These are phyloP conservation scores for Syncephalis fuscata DNA, from an alignment of 371 early-diverging fungal species.

Conservation along the genomic window DNA sequence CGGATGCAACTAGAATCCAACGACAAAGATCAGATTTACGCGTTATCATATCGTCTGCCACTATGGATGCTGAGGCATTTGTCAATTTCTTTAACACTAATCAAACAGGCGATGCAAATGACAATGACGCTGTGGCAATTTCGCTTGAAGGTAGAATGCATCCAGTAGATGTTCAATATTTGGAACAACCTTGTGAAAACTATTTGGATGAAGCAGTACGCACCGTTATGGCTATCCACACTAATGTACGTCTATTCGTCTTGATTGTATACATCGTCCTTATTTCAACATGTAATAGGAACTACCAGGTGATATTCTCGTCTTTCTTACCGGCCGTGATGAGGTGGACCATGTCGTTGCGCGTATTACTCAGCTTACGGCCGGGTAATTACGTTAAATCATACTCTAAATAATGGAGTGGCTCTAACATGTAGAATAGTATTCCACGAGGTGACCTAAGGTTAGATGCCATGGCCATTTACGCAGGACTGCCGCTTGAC, in stretches of 20 bases:
- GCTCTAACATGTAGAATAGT: too few relatives aligned
- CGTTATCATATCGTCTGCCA: constrained; percentile 67
- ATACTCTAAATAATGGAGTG: too few relatives aligned
- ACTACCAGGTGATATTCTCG: constrained; percentile 56
- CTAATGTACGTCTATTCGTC: constrained; percentile 11
- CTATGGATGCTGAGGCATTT: constrained; percentile 49
- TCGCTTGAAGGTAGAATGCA: constrained; percentile 55
- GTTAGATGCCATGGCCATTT: constrained; percentile 43
- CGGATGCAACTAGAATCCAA: constrained; percentile 22
- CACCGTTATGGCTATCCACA: constrained; percentile 47
- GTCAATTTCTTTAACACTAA: constrained; percentile 35
- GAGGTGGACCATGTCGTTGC: constrained; percentile 54
- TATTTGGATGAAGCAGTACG: constrained; percentile 43
- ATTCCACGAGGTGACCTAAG: constrained; percentile 2
- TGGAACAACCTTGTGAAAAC: constrained; percentile 28
- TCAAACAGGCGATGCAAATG: constrained; percentile 9
- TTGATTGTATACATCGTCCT: background rate
- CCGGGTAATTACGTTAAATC: too few relatives aligned
- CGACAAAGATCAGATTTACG: constrained; percentile 38
- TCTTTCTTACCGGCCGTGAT: constrained; percentile 73
- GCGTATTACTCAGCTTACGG: background rate
- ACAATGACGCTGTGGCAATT: constrained; percentile 39
- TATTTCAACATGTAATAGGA: constrained; percentile 14
- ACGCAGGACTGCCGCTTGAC: constrained; percentile 51
- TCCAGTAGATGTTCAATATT: constrained; percentile 53